Conservation (phyloP, 768 basidiomycete species). For the Panaeolus cyanescens region DNA sequence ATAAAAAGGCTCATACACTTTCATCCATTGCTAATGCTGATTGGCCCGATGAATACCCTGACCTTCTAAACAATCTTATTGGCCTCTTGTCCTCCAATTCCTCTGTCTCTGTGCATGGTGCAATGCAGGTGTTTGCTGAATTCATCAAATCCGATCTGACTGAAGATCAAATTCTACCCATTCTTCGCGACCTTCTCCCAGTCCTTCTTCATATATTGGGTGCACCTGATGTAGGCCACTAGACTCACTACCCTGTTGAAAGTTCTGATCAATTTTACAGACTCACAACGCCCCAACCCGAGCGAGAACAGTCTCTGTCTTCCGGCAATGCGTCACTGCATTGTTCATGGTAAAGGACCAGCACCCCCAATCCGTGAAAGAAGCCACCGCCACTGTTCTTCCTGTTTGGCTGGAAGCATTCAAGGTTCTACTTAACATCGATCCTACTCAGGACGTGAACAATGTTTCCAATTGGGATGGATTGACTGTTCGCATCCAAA, state of each 20-base stretch:
- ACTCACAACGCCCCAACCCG: slow-evolving; percentile 81
- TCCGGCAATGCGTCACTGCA: slow-evolving; percentile 86
- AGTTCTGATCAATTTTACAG: slow-evolving; percentile 27
- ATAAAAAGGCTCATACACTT: slow-evolving; percentile 77
- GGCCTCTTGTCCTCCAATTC: slow-evolving; percentile 73
- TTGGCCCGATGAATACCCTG: slow-evolving; percentile 97
- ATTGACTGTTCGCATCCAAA: slow-evolving; percentile 75
- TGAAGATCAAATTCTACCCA: slow-evolving; percentile 92
- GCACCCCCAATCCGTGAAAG: slow-evolving; percentile 83
- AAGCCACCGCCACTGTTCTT: slow-evolving; percentile 77
- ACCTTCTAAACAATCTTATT: slow-evolving; percentile 78
- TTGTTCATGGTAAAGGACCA: slow-evolving; percentile 96
- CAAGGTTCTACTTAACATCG: slow-evolving; percentile 67
- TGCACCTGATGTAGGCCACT: slow-evolving; percentile 58
- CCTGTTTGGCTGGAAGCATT: slow-evolving; percentile 94
- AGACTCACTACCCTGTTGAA: neutral
- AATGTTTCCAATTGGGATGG: slow-evolving; percentile 76
- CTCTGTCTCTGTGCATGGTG: slow-evolving; percentile 83
- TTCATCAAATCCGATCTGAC: slow-evolving; percentile 92
- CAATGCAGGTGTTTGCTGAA: slow-evolving; percentile 95
- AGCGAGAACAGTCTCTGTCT: slow-evolving; percentile 83
- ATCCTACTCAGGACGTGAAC: slow-evolving; percentile 63
- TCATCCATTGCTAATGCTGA: slow-evolving; percentile 90
- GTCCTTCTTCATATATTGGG: slow-evolving; percentile 82
- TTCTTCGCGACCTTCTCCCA: slow-evolving; percentile 87